These are phyloP conservation scores for Emergomyces pasteurianus DNA, from an alignment of 2,329 filamentous ascomycete genomes.

Conservation along the genomic window DNA sequence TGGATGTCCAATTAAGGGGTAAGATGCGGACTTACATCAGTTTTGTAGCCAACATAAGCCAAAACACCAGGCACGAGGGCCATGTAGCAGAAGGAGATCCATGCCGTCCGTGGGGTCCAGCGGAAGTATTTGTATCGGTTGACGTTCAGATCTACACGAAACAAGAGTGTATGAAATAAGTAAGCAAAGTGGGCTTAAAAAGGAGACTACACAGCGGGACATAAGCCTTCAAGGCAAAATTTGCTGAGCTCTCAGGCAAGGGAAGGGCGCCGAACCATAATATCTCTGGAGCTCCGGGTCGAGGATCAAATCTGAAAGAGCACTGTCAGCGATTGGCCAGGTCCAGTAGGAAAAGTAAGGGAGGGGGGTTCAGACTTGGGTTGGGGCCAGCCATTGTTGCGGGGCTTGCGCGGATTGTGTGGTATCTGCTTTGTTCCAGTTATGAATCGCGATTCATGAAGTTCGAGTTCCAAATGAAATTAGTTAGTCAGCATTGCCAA, in stretches of 20 bases:
- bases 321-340: constrained; percentile 33
- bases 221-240: background rate
- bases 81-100: constrained; percentile 66
- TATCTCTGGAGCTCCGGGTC: constrained; percentile 38
- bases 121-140: constrained; percentile 88
- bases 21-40: constrained; percentile 57
- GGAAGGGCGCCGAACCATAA: constrained; percentile 31
- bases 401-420: constrained; percentile 8
- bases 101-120: constrained; percentile 76
- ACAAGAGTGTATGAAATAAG: background rate
- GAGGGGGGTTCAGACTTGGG: constrained; percentile 27
- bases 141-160: constrained; percentile 1
- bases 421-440: background rate
- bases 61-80: constrained; percentile 59
- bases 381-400: constrained; percentile 41
- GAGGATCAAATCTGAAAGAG: constrained; percentile 28
- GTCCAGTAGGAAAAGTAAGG: background rate
- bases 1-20: background rate
- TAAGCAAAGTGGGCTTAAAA: background rate
- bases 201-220: background rate
- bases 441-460: background rate
- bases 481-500: background rate
- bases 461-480: background rate
- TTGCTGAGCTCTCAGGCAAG: background rate
- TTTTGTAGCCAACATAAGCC: constrained; percentile 62